Evolutionary conservation across 768 basidiomycete species (phyloP).

Genomic region (Cantharellus cinnabarinus): DNA sequence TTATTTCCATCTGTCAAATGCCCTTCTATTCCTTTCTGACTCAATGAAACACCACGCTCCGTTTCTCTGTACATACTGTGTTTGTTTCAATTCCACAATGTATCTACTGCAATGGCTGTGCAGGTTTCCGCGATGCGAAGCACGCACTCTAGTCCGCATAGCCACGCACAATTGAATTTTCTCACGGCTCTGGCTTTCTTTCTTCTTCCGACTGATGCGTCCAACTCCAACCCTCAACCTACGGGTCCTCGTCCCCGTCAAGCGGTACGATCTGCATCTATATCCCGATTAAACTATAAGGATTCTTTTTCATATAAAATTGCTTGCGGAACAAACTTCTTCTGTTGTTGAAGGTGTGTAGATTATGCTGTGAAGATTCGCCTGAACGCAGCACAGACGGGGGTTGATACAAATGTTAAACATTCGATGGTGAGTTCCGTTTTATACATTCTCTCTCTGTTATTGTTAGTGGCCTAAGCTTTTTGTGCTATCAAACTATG

Average conservation of each 20-base stretch:
- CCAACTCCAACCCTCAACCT: conserved; percentile 51
- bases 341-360: conserved; percentile 39
- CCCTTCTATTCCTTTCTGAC: too few relatives aligned
- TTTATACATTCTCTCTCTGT: neutral
- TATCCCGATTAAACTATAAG: neutral
- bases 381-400: conserved; percentile 85
- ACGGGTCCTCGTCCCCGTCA: conserved; percentile 86
- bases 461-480: neutral
- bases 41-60: too few relatives aligned
- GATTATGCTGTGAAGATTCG: conserved; percentile 99
- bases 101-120: too few relatives aligned
- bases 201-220: conserved; percentile 29
- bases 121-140: too few relatives aligned
- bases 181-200: too few relatives aligned
- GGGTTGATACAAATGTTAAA: conserved; percentile 92
- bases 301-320: neutral
- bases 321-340: neutral
- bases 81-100: too few relatives aligned
- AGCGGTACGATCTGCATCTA: conserved; percentile 34
- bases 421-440: conserved; percentile 73
- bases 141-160: too few relatives aligned
- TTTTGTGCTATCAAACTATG: neutral
- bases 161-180: too few relatives aligned
- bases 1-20: too few relatives aligned
- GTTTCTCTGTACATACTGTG: too few relatives aligned